phyloP scores from a whole-genome alignment of 257 asterid species.

The Solanum virginianum region DNA sequence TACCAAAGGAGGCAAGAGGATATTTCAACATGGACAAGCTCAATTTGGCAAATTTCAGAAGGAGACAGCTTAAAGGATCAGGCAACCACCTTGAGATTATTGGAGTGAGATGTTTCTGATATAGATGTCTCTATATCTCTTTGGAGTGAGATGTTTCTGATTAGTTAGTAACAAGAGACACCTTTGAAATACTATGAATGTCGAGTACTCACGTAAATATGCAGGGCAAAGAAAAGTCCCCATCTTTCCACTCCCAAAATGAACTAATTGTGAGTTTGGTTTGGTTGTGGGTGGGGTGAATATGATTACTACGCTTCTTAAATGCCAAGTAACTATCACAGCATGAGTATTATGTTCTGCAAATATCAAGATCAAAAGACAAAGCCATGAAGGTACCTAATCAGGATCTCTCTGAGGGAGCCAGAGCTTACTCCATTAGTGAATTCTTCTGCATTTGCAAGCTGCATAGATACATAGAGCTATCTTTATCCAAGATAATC shows the following conservation, averaged over 20 bases:
- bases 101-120: slow-evolving; percentile 8
- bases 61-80: too few species aligned
- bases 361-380: neutral
- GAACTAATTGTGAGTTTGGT: neutral
- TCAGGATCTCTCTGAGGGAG: slow-evolving; percentile 82
- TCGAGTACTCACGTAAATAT: neutral
- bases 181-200: neutral
- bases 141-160: slow-evolving; percentile 8
- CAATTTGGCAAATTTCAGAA: too few species aligned
- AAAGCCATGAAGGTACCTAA: slow-evolving; percentile 25
- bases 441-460: too few species aligned
- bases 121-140: too few species aligned
- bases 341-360: neutral
- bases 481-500: too few species aligned
- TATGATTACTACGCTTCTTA: neutral
- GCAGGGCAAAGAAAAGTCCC: neutral
- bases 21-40: too few species aligned
- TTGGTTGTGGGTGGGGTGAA: neutral
- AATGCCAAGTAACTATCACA: neutral
- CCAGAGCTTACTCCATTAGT: slow-evolving; percentile 82
- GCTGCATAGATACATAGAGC: too few species aligned
- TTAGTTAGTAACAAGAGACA: neutral
- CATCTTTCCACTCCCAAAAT: neutral
- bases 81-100: too few species aligned
- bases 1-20: too few species aligned